These are phyloP conservation scores for Linderniella brevidens DNA, from an alignment of 257 asterid genomes.

Conservation along the genomic window DNA sequence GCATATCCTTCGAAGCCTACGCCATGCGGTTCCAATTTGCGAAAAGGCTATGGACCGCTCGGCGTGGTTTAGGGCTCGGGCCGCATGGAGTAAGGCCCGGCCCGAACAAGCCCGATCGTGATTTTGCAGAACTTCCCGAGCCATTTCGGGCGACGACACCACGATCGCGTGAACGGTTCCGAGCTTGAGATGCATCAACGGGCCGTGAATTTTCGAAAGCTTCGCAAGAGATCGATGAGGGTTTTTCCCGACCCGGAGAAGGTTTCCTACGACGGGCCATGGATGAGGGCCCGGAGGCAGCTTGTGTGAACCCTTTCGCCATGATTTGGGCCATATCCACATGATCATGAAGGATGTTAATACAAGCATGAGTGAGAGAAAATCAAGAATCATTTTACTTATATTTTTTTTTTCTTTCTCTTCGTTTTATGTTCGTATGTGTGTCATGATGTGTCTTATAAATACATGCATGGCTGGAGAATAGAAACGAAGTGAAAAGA, in stretches of 20 bases:
- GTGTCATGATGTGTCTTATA: too few relatives aligned
- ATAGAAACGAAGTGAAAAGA: too few relatives aligned
- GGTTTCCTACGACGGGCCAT: constrained; percentile 17
- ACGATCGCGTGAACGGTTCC: constrained; percentile 15
- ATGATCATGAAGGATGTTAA: too few relatives aligned
- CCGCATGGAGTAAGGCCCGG: constrained; percentile 6
- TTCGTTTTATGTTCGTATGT: too few relatives aligned
- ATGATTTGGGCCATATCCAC: too few relatives aligned
- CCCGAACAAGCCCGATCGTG: constrained; percentile 12
- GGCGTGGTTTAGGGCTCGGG: constrained; percentile 4
- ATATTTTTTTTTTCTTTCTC: too few relatives aligned
- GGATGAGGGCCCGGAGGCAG: constrained; percentile 20
- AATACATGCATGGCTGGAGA: too few relatives aligned
- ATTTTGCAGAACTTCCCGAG: constrained; percentile 12
- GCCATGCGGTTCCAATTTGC: constrained; percentile 13
- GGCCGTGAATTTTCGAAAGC: constrained; percentile 15
- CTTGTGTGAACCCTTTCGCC: background rate
- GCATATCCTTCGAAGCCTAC: constrained; percentile 16
- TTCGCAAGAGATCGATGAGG: constrained; percentile 19
- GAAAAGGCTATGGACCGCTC: constrained; percentile 10
- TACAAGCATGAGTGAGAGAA: too few relatives aligned
- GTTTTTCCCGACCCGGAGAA: constrained; percentile 11
- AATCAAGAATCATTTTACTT: too few relatives aligned
- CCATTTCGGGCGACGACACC: constrained; percentile 14
- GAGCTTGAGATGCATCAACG: constrained; percentile 16